Base-by-base conservation (phyloP, 495 filamentous ascomycete species). In the Clavariopsis aquatica region DNA sequence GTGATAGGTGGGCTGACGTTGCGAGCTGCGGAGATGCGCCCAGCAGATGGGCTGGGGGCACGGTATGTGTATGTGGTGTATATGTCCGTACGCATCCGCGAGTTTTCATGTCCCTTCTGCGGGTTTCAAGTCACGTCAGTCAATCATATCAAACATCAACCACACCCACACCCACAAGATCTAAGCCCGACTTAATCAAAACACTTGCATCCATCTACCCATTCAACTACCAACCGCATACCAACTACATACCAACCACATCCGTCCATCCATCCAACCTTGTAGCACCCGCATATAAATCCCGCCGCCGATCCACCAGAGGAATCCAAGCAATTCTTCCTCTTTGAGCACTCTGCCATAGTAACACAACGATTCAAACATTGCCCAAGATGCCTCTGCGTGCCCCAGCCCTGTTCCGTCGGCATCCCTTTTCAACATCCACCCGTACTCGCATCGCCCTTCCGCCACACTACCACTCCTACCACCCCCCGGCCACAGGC, bases 1-100 rank as follows among this genome's bases (percentile, higher is more conserved):
- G 41, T 58, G 55, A 58, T 58, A 58, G 55, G 55, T 58, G 55
- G 55, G 27, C 23, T 58, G 55, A 58, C 26, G n/a, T 28, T 23
- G 23, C 29, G 36, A 15, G 43, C 10, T 26, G 27, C 53, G 36
- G 31, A 45, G 53, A 54, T 9, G 23, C 28, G 6, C 13, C 12
- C 15, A 17, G n/a, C 38, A n/a, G 38, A 43, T 43, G 38, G 38
- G 38, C 9, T 17, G 41, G 29, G 31, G 53, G 31, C 19, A 31
- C 12, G 29, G 19, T 13, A n/a, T 24, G 19, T 49, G 47, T 49
- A 49, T 49, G 26, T 49, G 6, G 23, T 22, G 20, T 22, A 3
- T 22, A 24, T 22, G n/a, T 22, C 47, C 47, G 9, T 22, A 24
- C 47, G n/a, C 12, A 49, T 27, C 47, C 47, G 24, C 47, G 47